These are phyloP conservation scores for Ustilago crameri DNA, from an alignment of 1,284 basidiomycete species.

Conservation along the genomic window DNA sequence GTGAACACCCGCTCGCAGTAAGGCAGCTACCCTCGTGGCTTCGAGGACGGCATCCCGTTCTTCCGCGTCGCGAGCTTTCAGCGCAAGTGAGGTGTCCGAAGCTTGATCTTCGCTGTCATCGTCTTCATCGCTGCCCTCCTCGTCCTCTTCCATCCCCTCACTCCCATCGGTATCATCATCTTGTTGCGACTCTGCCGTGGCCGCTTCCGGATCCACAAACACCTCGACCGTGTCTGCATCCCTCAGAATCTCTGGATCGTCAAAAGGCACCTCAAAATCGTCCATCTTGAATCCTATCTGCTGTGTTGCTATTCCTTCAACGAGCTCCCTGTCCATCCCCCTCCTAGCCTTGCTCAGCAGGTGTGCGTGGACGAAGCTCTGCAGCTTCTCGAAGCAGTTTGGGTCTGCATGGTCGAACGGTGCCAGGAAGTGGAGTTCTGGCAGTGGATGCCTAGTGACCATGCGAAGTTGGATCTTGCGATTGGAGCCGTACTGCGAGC, in stretches of 20 bases:
- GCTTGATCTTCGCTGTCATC: not conserved
- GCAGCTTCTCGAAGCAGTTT: slow-evolving; percentile 18
- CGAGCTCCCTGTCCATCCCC: not conserved
- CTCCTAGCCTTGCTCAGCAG: not conserved
- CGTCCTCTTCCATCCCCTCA: slow-evolving; percentile 3
- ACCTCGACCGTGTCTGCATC: slow-evolving; percentile 44
- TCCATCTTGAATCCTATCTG: slow-evolving; percentile 23
- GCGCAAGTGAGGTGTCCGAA: slow-evolving; percentile 1
- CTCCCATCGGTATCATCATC: not conserved
- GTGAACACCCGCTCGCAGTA: slow-evolving; percentile 23
- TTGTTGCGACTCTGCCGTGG: not conserved
- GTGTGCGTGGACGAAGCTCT: slow-evolving; percentile 18
- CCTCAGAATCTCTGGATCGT: slow-evolving; percentile 37
- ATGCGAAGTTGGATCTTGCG: slow-evolving; percentile 32
- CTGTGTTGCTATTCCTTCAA: not conserved
- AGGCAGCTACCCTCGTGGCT: slow-evolving; percentile 15
- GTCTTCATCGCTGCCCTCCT: slow-evolving; percentile 2
- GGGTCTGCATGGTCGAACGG: slow-evolving; percentile 22
- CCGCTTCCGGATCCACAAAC: slow-evolving; percentile 3
- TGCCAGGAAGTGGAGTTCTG: slow-evolving; percentile 40
- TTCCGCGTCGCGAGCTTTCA: slow-evolving; percentile 12
- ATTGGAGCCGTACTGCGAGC: not conserved
- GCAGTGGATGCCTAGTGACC: slow-evolving; percentile 31
- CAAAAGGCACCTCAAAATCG: slow-evolving; percentile 32
- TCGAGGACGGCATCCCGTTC: slow-evolving; percentile 18